Evolutionary conservation across 352 stramenopile species (phyloP).

Genomic region (Globisporangium emineosum): DNA sequence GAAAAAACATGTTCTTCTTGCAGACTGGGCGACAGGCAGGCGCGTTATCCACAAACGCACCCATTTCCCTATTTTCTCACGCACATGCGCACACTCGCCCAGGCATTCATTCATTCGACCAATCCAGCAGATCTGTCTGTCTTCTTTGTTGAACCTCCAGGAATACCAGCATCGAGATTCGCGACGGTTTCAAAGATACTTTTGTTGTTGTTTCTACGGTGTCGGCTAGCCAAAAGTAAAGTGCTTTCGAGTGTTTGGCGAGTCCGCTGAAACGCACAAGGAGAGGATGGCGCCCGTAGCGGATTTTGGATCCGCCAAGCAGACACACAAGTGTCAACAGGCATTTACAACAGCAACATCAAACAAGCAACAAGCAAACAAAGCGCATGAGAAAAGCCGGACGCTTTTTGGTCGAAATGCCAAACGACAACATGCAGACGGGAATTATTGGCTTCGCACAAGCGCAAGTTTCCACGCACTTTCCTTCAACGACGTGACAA

Average conservation of each 20-base stretch:
- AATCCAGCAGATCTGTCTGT: neutral
- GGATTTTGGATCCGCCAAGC: neutral
- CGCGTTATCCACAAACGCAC: neutral
- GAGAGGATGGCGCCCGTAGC: neutral
- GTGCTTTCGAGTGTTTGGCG: neutral
- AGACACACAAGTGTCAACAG: neutral
- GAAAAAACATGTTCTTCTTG: neutral
- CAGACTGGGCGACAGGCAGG: neutral
- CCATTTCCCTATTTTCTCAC: neutral
- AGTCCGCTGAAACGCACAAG: neutral
- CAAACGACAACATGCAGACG: neutral
- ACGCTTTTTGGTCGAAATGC: neutral
- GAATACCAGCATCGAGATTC: neutral
- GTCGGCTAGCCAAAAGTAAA: neutral
- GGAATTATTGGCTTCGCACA: neutral
- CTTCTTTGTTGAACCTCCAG: neutral
- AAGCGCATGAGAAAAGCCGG: neutral
- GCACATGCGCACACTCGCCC: neutral
- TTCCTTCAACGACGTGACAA: neutral
- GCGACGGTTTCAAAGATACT: neutral
- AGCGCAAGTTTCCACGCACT: slow-evolving; percentile 8
- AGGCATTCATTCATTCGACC: neutral
- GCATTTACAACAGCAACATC: neutral
- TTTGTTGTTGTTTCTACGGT: neutral
- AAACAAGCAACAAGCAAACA: neutral